A percentile compares a stretch with the other conserved stretches of the same genome.
These are phyloP conservation scores for Boletus patriciae DNA, from an alignment of 768 basidiomycete genomes.

Conservation along the genomic window DNA sequence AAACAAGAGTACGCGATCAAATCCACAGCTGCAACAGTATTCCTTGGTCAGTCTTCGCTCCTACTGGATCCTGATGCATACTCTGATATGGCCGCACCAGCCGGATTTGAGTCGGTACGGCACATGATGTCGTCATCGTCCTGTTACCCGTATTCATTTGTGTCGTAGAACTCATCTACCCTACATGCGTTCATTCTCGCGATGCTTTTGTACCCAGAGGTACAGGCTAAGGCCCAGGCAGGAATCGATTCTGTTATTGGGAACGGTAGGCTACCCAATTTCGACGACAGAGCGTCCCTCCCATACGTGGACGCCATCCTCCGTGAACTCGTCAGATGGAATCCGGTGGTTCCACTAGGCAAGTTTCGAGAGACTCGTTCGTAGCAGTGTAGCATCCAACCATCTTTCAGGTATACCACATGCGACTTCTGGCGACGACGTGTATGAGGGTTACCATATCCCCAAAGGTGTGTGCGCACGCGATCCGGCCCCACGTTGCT, in stretches of 20 bases:
- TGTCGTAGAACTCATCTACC: constrained; percentile 23
- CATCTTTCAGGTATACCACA: constrained; percentile 24
- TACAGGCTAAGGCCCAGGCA: constrained; percentile 25
- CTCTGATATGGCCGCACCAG: constrained; percentile 3
- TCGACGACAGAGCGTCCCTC: constrained; percentile 28
- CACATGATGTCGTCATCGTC: background rate
- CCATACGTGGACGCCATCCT: constrained; percentile 46
- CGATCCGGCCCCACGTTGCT: background rate
- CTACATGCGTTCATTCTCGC: constrained; percentile 29
- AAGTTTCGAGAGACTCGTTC: background rate
- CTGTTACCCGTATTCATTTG: background rate
- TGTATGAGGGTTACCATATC: constrained; percentile 38
- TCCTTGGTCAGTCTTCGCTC: constrained; percentile 20
- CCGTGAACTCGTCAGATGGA: constrained; percentile 36
- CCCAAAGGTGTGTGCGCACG: constrained; percentile 35
- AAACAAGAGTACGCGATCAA: constrained; percentile 29
- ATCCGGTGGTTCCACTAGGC: constrained; percentile 27
- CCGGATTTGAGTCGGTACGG: constrained; percentile 29
- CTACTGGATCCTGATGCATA: background rate
- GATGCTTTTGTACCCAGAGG: constrained; percentile 29
- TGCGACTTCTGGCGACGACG: constrained; percentile 23
- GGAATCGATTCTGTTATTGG: constrained; percentile 31
- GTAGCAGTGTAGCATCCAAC: background rate
- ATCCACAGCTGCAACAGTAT: constrained; percentile 23
- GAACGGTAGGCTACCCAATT: constrained; percentile 21